Conservation (phyloP, 495 filamentous ascomycete species). For the Penicillium tannophilum region DNA sequence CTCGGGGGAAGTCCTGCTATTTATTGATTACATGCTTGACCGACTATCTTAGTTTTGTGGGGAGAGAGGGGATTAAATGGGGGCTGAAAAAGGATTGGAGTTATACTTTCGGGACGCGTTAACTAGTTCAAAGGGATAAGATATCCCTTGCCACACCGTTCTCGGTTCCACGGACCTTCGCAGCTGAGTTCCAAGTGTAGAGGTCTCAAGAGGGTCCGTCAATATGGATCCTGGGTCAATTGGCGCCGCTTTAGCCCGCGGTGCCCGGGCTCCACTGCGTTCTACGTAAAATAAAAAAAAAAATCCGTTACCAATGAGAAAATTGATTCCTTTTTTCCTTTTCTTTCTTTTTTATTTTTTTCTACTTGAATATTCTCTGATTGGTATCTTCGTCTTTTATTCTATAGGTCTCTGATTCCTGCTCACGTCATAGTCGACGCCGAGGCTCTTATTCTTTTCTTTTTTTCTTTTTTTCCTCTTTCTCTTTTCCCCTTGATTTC, state of each 20-base stretch:
- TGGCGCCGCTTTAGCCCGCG: slow-evolving; percentile 36
- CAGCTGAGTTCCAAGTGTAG: slow-evolving; percentile 32
- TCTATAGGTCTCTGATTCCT: background rate
- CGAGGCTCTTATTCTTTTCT: slow-evolving; percentile 29
- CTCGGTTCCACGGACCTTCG: slow-evolving; percentile 6
- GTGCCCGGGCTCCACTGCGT: slow-evolving; percentile 28
- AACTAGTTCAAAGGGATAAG: slow-evolving; percentile 26
- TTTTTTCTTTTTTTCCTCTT: slow-evolving; percentile 7
- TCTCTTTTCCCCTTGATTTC: slow-evolving; percentile 13
- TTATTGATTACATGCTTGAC: background rate
- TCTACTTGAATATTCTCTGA: slow-evolving; percentile 9
- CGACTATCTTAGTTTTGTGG: slow-evolving; percentile 2
- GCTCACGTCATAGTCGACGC: slow-evolving; percentile 42
- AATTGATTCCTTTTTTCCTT: slow-evolving; percentile 19
- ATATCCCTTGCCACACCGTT: slow-evolving; percentile 2
- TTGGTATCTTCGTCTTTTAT: slow-evolving; percentile 18
- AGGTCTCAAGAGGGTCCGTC: slow-evolving; percentile 35
- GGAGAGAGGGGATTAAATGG: slow-evolving; percentile 3
- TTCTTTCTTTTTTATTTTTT: slow-evolving; percentile 4
- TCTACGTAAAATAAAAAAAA: slow-evolving; percentile 4
- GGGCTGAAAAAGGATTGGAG: slow-evolving; percentile 2
- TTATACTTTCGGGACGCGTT: background rate
- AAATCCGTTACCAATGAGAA: slow-evolving; percentile 30
- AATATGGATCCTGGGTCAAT: slow-evolving; percentile 43
- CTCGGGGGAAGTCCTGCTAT: too few species aligned